Conservation (phyloP, 805 yeast genomes). For the Ogataea populi-albae region DNA sequence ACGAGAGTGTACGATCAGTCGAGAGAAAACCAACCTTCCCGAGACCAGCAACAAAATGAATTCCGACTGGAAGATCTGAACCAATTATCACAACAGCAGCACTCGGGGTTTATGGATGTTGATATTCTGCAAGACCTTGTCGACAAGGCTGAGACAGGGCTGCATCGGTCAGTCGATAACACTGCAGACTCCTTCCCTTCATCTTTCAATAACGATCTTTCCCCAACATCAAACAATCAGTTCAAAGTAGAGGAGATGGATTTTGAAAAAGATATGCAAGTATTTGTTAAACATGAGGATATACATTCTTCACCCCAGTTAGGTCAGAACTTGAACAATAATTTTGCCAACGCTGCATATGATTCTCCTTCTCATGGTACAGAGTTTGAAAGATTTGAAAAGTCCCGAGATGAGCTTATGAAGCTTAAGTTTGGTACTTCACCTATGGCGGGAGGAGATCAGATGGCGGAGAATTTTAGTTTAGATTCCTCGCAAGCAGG, state of each 20-base stretch:
- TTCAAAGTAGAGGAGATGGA: constrained; percentile 8
- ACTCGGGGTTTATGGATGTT: neutral
- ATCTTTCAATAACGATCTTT: constrained; percentile 1
- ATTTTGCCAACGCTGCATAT: constrained; percentile 1
- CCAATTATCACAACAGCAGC: neutral
- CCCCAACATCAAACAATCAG: neutral
- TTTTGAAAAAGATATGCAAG: constrained; percentile 2
- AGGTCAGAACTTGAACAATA: constrained; percentile 7
- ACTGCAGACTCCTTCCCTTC: neutral
- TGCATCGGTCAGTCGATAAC: neutral
- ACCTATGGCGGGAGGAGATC: constrained; percentile 3
- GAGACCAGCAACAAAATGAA: constrained; percentile 11
- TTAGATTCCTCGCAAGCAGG: neutral
- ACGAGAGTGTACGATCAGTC: constrained; percentile 44
- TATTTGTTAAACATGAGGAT: constrained; percentile 14
- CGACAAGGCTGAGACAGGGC: neutral
- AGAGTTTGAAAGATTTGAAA: constrained; percentile 37
- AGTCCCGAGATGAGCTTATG: constrained; percentile 47
- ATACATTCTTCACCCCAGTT: constrained; percentile 9
- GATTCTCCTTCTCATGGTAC: constrained; percentile 13
- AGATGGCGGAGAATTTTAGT: constrained; percentile 8
- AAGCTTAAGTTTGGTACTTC: constrained; percentile 51
- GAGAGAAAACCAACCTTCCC: constrained; percentile 1
- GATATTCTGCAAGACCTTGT: neutral
- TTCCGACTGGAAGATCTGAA: neutral